Evolutionary conservation across 352 stramenopile species (phyloP), one percentile per base, ranked within the genome.

Genomic region (Globisporangium paddicum): DNA sequence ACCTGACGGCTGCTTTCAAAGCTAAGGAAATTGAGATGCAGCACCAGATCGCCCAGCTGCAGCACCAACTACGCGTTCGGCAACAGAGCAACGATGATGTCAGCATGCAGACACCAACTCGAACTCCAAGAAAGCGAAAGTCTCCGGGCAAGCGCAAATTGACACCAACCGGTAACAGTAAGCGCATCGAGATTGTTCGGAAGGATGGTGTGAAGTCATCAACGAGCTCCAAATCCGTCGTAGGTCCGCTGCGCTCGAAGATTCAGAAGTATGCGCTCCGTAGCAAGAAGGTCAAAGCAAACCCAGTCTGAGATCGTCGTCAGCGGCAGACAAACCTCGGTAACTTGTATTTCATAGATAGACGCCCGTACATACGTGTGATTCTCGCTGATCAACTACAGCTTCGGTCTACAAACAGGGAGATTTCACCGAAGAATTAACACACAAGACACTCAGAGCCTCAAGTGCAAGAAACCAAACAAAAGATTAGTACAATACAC

Each of bases 1-100:
- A 79, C 62, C 75, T 89, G 60, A 75, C 80, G 44, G 55, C 67
- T 47, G 60, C 67, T 18, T 82, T 89, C 60, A 73, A 79, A 59
- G 68, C 72, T 72, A 92, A 88, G 60, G 77, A 90, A 56, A 62
- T 75, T 66, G 74, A 78, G 51, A 79, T 90, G 76, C 76, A 86
- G 75, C 68, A 71, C 57, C 69, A 87, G 64, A 83, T 90, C 45
- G 68, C 73, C 21, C 63, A 83, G 45, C 62, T 88, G 21, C 73
- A 83, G 62, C 68, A 68, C 16, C 68, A 81, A 46, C 35, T 87
- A n/a, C 63, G 60, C 11, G 48, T 56, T 21, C 66, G 69, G 42
- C 45, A 59, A 5, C 40, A 18, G 23, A 47, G 45, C 41, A 64
- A 46, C 21, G 55, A 79, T 10, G 66, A 79, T 44, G 52, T 75